Evolutionary conservation across 2,329 filamentous ascomycete genomes (phyloP).

Genomic region (Blastomyces gilchristii): DNA sequence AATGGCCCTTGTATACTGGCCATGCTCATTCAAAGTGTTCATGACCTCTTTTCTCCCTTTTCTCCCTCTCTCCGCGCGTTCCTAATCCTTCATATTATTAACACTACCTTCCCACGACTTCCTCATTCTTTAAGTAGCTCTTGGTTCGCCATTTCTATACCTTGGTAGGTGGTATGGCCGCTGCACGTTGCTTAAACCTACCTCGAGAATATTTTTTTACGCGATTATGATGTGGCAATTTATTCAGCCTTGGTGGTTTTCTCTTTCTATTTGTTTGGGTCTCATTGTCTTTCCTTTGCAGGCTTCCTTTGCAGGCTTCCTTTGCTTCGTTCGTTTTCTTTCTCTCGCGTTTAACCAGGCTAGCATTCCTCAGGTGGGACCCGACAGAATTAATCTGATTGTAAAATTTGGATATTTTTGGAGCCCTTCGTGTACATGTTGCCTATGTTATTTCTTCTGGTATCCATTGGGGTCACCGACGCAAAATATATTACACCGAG

Average conservation of each 20-base stretch:
- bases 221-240: background rate
- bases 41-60: background rate
- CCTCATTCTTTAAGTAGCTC: background rate
- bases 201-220: background rate
- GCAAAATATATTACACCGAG: background rate
- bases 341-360: background rate
- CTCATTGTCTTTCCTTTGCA: background rate
- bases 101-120: background rate
- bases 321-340: background rate
- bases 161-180: background rate
- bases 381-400: background rate
- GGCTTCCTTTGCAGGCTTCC: background rate
- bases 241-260: background rate
- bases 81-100: background rate
- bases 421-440: background rate
- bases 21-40: background rate
- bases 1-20: slow-evolving; percentile 1
- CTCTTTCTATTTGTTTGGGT: background rate
- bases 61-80: background rate
- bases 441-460: background rate
- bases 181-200: background rate
- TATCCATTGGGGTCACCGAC: background rate
- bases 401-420: background rate
- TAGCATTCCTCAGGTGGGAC: background rate
- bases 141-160: background rate